A percentile compares a stretch with the other conserved stretches of the same genome.
phyloP scores from a whole-genome alignment of 192 early-diverging fungal species.

The Mortierella hygrophila region DNA sequence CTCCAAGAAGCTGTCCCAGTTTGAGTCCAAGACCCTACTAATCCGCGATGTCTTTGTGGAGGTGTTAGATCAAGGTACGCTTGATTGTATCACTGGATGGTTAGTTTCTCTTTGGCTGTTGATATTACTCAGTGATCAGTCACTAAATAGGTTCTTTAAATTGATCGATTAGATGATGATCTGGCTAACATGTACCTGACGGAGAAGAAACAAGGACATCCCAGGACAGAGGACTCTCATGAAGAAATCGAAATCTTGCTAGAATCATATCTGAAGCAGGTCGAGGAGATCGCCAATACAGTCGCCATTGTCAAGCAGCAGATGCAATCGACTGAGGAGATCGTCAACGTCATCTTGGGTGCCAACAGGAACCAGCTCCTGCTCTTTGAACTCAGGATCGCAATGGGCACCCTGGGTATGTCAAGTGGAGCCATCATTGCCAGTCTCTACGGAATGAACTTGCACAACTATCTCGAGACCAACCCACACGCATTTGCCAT shows the following conservation, averaged over 20 bases:
- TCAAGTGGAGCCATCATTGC: slow-evolving; percentile 82
- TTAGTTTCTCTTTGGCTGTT: not conserved
- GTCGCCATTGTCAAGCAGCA: slow-evolving; percentile 75
- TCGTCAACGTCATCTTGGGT: slow-evolving; percentile 88
- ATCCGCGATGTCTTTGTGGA: slow-evolving; percentile 86
- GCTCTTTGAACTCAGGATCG: slow-evolving; percentile 85
- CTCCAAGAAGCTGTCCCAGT: slow-evolving; percentile 83
- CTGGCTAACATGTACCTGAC: slow-evolving; percentile 91
- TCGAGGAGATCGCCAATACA: slow-evolving; percentile 86
- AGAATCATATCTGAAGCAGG: slow-evolving; percentile 90
- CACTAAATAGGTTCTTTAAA: not conserved
- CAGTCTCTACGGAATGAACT: slow-evolving; percentile 92
- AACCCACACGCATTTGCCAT: slow-evolving; percentile 77
- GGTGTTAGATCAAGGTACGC: slow-evolving; percentile 76
- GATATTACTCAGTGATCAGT: not conserved
- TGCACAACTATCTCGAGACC: slow-evolving; percentile 79
- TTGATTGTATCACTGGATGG: not conserved
- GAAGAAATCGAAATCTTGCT: slow-evolving; percentile 92
- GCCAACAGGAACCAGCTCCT: slow-evolving; percentile 88
- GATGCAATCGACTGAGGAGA: slow-evolving; percentile 85
- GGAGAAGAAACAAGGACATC: slow-evolving; percentile 74
- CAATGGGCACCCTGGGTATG: slow-evolving; percentile 83
- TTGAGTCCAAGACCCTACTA: slow-evolving; percentile 79
- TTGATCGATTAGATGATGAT: slow-evolving; percentile 78
- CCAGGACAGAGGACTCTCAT: slow-evolving; percentile 75